Evolutionary conservation across 1,139 yeast genomes (phyloP).

Genomic region (Hansenula lynferdii): DNA sequence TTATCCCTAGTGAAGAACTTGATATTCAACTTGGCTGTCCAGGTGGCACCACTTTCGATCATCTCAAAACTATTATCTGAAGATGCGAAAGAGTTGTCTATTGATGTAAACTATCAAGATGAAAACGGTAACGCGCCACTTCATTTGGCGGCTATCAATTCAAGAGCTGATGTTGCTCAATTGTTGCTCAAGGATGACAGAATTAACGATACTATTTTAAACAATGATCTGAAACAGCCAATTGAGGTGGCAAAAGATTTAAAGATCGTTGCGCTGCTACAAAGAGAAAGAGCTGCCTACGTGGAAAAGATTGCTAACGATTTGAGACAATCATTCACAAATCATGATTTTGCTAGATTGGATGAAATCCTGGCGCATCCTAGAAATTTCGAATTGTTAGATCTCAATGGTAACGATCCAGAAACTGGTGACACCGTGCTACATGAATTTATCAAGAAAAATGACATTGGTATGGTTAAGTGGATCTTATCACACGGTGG

Average conservation of each 20-base stretch:
- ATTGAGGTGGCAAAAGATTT: slow-evolving; percentile 73
- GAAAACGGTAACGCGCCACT: slow-evolving; percentile 86
- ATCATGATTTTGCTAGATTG: slow-evolving; percentile 61
- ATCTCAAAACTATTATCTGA: slow-evolving; percentile 32
- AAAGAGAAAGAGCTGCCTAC: slow-evolving; percentile 73
- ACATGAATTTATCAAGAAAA: slow-evolving; percentile 79
- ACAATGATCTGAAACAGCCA: slow-evolving; percentile 72
- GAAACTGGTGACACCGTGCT: slow-evolving; percentile 90
- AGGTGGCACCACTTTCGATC: slow-evolving; percentile 66
- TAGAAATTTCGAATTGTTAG: slow-evolving; percentile 76
- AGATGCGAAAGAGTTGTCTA: slow-evolving; percentile 19
- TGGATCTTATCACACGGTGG: slow-evolving; percentile 93
- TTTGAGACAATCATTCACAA: slow-evolving; percentile 64
- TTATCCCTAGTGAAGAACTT: slow-evolving; percentile 29
- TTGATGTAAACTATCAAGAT: slow-evolving; percentile 74
- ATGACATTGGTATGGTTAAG: slow-evolving; percentile 80
- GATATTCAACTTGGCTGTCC: slow-evolving; percentile 84
- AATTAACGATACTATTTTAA: slow-evolving; percentile 83
- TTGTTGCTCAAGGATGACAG: slow-evolving; percentile 55
- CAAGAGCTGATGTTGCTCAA: slow-evolving; percentile 72
- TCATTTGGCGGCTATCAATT: slow-evolving; percentile 77
- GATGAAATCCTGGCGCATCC: slow-evolving; percentile 66
- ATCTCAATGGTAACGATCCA: slow-evolving; percentile 93
- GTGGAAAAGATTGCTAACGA: slow-evolving; percentile 71
- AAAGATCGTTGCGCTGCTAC: slow-evolving; percentile 65